Evolutionary conservation across 1,284 basidiomycete species (phyloP).

Genomic region (Microstroma glucosiphilum): DNA sequence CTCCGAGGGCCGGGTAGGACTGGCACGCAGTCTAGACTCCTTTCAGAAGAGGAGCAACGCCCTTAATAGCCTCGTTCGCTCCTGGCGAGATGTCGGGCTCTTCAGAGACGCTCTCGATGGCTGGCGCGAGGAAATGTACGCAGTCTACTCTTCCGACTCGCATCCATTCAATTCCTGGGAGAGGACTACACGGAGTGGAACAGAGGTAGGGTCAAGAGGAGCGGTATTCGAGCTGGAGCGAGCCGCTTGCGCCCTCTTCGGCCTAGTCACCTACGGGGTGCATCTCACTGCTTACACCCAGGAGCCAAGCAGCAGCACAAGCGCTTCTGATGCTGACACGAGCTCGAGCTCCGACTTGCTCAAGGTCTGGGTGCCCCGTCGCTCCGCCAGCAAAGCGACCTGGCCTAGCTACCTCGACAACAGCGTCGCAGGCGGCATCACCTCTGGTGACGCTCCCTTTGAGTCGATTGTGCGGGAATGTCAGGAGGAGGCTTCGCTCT

Average conservation of each 20-base stretch:
- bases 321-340: background rate
- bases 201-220: background rate
- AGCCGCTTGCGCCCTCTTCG: conserved; percentile 78
- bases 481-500: conserved; percentile 80
- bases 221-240: conserved; percentile 78
- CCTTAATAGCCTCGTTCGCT: background rate
- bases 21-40: background rate
- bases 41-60: conserved; percentile 5
- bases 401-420: conserved; percentile 40
- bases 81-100: conserved; percentile 9
- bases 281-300: conserved; percentile 62
- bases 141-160: conserved; percentile 20
- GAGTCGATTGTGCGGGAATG: conserved; percentile 84
- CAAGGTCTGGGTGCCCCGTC: conserved; percentile 77
- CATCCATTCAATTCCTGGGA: background rate
- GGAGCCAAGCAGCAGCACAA: conserved; percentile 52
- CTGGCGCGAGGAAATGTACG: conserved; percentile 44
- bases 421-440: conserved; percentile 57
- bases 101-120: conserved; percentile 10
- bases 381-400: conserved; percentile 80
- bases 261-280: conserved; percentile 68
- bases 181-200: conserved; percentile 42
- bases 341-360: conserved; percentile 35
- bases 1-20: background rate
- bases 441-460: conserved; percentile 65